Base-by-base conservation (phyloP, 768 basidiomycete genomes). In the Suillus clintonianus region DNA sequence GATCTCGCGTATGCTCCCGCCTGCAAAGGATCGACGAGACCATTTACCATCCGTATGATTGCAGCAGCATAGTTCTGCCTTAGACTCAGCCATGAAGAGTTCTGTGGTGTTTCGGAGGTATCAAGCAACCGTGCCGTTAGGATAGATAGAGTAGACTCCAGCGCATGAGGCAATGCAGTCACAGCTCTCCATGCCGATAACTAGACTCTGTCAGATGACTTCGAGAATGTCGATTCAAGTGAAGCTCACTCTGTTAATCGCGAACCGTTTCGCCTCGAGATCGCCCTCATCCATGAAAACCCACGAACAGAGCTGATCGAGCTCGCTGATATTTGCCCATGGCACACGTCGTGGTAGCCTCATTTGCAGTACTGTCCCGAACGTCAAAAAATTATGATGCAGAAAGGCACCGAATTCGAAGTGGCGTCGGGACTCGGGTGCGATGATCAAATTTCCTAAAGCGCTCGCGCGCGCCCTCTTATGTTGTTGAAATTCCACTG, bases 21-120 rank as follows among this genome's bases (percentile, higher is more conserved):
- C 71, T 99, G 97, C 13, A 97, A 81, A 15, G 96, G 95, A 71
- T 99, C 97, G 8, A 98, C 97, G 42, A 99, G 83, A 2, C 95
- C 93, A 69, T 99, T 99, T 67, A 99, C 92, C 67, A 99, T 86
- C 37, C 97, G 82, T 63, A 96, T 90, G 64, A 97, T 80, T 2
- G 94, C 88, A 30, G 90, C 80, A 10, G 93, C 87, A 74, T 94
- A 95, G 64, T 85, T 85, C 69, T 95, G 90, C 22, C 96, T 85
- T 60, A 92, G 75, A 57, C 80, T 76, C 41, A 92, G 80, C 42
- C 75, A 68, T 1, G 82, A 79, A 57, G 30, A 69, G 60, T 11
- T 74, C 63, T 37, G 63, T 2, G 47, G 63, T 45, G 59, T 65
- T 24, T 55, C 66, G 63, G 37, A 68, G 9, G 71, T 67, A 63